These are phyloP conservation scores for Aureobasidium sp. DNA, from an alignment of 2,329 filamentous ascomycete species.

Conservation along the genomic window DNA sequence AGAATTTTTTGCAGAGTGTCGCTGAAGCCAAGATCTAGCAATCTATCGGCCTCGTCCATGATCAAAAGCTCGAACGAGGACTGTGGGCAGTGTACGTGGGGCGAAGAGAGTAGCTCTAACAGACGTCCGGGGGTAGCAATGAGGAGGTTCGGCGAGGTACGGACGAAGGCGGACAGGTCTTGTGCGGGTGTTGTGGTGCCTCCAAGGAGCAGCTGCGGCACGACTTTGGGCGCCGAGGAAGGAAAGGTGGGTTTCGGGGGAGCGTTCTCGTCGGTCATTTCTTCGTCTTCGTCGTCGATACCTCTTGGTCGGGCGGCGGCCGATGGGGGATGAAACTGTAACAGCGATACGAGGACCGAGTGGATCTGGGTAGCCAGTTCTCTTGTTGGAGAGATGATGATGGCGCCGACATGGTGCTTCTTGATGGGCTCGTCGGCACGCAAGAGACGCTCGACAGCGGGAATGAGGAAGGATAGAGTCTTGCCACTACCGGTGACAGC, in stretches of 20 bases:
- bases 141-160: constrained; percentile 77
- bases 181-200: constrained; percentile 75
- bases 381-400: constrained; percentile 86
- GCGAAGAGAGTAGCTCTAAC: constrained; percentile 77
- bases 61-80: constrained; percentile 89
- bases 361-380: constrained; percentile 90
- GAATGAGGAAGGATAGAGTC: constrained; percentile 78
- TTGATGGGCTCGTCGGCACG: constrained; percentile 75
- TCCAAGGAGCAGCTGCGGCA: constrained; percentile 84
- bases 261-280: constrained; percentile 32
- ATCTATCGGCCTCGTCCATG: constrained; percentile 86
- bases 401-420: constrained; percentile 81
- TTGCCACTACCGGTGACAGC: constrained; percentile 90
- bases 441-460: constrained; percentile 74
- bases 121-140: constrained; percentile 87
- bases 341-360: constrained; percentile 65
- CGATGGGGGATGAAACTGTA: constrained; percentile 78
- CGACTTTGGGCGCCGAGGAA: constrained; percentile 49
- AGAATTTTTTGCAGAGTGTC: constrained; percentile 83
- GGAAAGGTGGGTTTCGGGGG: constrained; percentile 35
- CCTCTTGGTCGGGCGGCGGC: constrained; percentile 52
- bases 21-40: constrained; percentile 91
- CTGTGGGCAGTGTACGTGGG: constrained; percentile 79
- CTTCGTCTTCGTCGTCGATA: constrained; percentile 34
- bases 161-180: constrained; percentile 78